A percentile compares a stretch with the other conserved stretches of the same genome.
phyloP scores from a whole-genome alignment of 768 basidiomycete genomes.

The Lactarius psammicola region DNA sequence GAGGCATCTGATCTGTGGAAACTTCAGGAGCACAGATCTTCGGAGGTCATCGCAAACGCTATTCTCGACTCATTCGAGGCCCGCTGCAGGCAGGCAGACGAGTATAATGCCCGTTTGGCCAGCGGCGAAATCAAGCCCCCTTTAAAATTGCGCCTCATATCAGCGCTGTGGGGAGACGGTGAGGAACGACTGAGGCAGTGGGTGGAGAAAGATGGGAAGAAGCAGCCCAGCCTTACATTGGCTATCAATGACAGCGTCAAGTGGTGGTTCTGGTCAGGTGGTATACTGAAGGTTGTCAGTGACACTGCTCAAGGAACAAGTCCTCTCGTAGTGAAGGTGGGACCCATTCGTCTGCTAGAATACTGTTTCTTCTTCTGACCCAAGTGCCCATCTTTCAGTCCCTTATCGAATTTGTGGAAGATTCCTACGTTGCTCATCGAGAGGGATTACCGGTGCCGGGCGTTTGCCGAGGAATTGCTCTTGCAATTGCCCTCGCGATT shows the following conservation, averaged over 20 bases:
- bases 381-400: conserved; percentile 39
- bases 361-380: not conserved
- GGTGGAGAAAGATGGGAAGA: conserved; percentile 61
- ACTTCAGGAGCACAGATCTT: conserved; percentile 60
- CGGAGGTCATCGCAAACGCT: conserved; percentile 57
- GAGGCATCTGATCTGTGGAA: conserved; percentile 81
- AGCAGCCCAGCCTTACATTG: conserved; percentile 57
- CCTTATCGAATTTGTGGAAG: conserved; percentile 66
- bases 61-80: conserved; percentile 65
- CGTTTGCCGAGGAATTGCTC: conserved; percentile 65
- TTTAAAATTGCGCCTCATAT: conserved; percentile 50
- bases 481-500: conserved; percentile 64
- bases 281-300: conserved; percentile 53
- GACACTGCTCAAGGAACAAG: conserved; percentile 72
- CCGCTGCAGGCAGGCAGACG: conserved; percentile 53
- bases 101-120: conserved; percentile 69
- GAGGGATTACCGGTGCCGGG: conserved; percentile 37
- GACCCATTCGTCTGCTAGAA: conserved; percentile 14
- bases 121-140: conserved; percentile 62
- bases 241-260: conserved; percentile 77
- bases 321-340: conserved; percentile 78
- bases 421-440: conserved; percentile 50
- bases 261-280: conserved; percentile 77
- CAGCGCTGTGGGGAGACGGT: conserved; percentile 55
- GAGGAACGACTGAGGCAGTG: conserved; percentile 59